Evolutionary conservation across 176 grass and related monocot species (phyloP), one percentile per base, ranked within the genome.

Genomic region (Cymbopogon citratus): DNA sequence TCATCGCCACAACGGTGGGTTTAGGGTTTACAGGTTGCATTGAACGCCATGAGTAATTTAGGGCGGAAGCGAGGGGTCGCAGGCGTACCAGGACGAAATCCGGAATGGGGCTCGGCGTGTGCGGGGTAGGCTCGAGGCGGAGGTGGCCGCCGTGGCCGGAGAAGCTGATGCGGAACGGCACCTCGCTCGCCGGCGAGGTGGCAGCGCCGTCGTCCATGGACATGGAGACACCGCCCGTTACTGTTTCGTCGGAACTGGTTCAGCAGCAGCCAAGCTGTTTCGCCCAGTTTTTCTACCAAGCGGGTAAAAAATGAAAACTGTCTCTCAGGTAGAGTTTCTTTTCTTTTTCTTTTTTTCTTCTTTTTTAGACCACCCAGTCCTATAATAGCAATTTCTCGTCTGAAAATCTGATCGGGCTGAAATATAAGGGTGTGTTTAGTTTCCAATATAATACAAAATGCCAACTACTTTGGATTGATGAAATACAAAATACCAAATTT

Each of bases 111-210:
- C 9, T 68, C 36, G 41, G 52, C 9, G 73, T 76, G 69, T 78
- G 52, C 84, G 81, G 63, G 33, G 79, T 86, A 11, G 90, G 88
- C 25, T 92, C 88, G 84, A 98, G 90, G 43, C 90, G 88, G 75
- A 94, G 95, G 80, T 98, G 92, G 33, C 95, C 95, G 38, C 90
- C 60, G 76, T 98, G 90, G 31, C 95, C 95, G 66, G 90, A 93
- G 63, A 98, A 93, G 63, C 88, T 88, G 57, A 98, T 77, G 61
- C 92, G 77, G 80, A 94, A 98, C 69, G 92, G 86, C 66, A 94
- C 67, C 77, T 94, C 92, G 83, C 83, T 85, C 83, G 73, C 83
- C 78, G 87, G 78, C 78, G 83, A 85, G 25, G 64, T 24, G 54
- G 77, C 67, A 66, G 83, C 63, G 56, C 79, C 77, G 77, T 39